Evolutionary conservation across 2,329 filamentous ascomycete genomes (phyloP).

Genomic region (Tolypocladium tropicale): DNA sequence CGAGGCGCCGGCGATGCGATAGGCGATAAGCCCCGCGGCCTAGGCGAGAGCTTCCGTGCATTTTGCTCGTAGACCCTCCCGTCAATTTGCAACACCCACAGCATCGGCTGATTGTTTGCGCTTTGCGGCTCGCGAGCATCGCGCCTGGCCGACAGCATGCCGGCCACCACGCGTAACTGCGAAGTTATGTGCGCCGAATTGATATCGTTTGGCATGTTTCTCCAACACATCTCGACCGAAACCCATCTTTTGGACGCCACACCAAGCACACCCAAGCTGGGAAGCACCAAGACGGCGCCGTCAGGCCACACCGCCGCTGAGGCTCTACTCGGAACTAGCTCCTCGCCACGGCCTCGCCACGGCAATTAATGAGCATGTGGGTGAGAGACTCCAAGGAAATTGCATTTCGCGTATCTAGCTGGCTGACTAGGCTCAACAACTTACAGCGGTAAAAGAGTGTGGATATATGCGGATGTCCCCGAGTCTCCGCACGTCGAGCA

Average conservation of each 20-base stretch:
- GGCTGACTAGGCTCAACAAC: not conserved
- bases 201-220: slow-evolving; percentile 24
- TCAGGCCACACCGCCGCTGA: not conserved
- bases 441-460: slow-evolving; percentile 12
- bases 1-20: not conserved
- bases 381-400: not conserved
- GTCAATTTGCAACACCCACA: not conserved
- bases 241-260: slow-evolving; percentile 9
- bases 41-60: not conserved
- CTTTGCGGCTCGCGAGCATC: not conserved
- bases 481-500: not conserved
- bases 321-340: not conserved
- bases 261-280: not conserved
- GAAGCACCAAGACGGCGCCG: not conserved
- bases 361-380: not conserved
- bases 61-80: not conserved
- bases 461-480: no score
- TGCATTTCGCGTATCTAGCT: not conserved
- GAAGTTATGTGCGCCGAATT: slow-evolving; percentile 21
- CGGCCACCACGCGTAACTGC: slow-evolving; percentile 10
- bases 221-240: slow-evolving; percentile 21
- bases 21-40: not conserved
- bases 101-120: not conserved
- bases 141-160: slow-evolving; percentile 4
- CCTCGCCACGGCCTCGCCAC: not conserved